phyloP scores from a whole-genome alignment of 2,329 filamentous ascomycete genomes.

The Alternaria longipes region DNA sequence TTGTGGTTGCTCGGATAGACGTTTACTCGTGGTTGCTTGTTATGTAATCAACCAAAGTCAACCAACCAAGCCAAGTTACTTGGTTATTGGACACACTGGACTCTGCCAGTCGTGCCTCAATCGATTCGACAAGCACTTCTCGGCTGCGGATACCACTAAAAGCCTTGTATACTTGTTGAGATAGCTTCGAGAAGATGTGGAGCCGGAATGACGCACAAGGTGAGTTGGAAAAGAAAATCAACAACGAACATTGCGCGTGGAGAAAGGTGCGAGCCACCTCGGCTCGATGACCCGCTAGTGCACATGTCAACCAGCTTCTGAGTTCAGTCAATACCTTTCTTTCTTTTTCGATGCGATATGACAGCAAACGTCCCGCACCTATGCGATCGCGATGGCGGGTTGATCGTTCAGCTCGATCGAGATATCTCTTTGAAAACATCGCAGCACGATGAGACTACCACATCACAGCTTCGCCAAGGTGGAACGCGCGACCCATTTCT shows the following conservation, averaged over 20 bases:
- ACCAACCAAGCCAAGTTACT: no score
- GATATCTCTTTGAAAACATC: background rate
- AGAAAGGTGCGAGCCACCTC: background rate
- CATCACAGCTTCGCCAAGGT: slow-evolving; percentile 34
- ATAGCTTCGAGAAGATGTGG: background rate
- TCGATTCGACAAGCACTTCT: background rate
- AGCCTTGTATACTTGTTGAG: background rate
- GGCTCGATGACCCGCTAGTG: background rate
- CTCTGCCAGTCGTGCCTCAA: background rate
- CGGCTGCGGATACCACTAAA: background rate
- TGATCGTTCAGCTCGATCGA: slow-evolving; percentile 1
- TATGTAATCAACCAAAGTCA: no score
- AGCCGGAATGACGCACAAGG: background rate
- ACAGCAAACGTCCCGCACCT: background rate
- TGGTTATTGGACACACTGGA: no score
- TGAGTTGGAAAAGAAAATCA: background rate
- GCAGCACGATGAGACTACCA: background rate
- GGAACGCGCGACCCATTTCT: slow-evolving; percentile 36
- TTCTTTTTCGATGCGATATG: background rate
- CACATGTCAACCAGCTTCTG: background rate
- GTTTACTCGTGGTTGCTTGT: no score
- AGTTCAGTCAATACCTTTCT: background rate
- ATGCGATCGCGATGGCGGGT: background rate
- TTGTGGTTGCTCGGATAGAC: no score
- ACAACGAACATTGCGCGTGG: background rate